Conservation (phyloP, 2,329 filamentous ascomycete genomes). For the Penicillium expansum region DNA sequence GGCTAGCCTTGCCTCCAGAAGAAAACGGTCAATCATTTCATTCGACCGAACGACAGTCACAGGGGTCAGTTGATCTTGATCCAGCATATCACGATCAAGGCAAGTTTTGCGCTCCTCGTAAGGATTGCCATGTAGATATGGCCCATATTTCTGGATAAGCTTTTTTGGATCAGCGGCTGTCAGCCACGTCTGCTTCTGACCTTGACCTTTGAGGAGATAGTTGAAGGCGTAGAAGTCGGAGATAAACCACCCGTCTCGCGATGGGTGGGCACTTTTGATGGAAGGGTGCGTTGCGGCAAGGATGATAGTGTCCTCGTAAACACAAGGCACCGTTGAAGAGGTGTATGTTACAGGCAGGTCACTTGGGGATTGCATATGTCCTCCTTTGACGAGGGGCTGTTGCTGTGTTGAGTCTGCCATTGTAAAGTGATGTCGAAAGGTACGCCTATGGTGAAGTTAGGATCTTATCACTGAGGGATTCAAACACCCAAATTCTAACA, state of each 20-base stretch:
- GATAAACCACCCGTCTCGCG: not conserved
- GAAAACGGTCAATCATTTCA: not conserved
- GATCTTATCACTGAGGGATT: too few species aligned
- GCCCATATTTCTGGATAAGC: not conserved
- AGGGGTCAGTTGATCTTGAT: not conserved
- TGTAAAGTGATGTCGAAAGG: too few species aligned
- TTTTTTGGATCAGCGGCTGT: not conserved
- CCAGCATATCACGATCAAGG: not conserved
- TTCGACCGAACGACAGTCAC: not conserved
- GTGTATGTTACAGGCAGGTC: too few species aligned
- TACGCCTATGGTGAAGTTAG: too few species aligned
- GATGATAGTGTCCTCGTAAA: too few species aligned
- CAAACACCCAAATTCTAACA: too few species aligned
- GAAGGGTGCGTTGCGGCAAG: too few species aligned
- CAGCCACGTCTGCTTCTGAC: not conserved
- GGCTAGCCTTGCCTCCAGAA: not conserved
- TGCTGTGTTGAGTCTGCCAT: too few species aligned
- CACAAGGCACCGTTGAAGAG: too few species aligned
- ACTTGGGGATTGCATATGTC: too few species aligned
- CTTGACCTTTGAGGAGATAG: not conserved
- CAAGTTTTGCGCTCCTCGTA: not conserved
- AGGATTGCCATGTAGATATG: slow-evolving; percentile 3
- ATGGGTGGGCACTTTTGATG: too few species aligned
- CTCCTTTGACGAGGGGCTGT: too few species aligned
- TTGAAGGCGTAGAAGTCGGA: not conserved